Base-by-base conservation (phyloP, 768 basidiomycete genomes). In the Coprinopsis cinerea region DNA sequence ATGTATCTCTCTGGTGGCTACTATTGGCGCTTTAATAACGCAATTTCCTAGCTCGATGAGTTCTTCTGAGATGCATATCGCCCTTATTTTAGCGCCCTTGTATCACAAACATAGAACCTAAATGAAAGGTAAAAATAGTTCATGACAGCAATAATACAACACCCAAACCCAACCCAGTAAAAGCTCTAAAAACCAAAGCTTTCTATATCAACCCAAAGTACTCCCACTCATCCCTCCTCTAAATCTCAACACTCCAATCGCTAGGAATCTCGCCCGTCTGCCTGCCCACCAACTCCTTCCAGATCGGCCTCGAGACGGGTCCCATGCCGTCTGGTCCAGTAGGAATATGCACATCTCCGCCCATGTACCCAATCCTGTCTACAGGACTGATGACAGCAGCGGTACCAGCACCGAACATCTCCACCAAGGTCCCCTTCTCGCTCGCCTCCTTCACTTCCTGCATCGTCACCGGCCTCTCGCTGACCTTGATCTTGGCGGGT, bases 381-480 rank as follows among this genome's bases (percentile, higher is more conserved):
- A 86, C 78, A 2, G 85, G 77, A 24, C 76, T 83, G 47, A 92
- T 83, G 49, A 91, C 78, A 26, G 80, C 88, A 5, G 89, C 91
- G 0, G 86, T 89, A 62, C 94, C 93, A 26, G 88, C 78, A 40
- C 87, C 86, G 59, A 97, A 90, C 13, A 88, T 74, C 65, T 97
- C 94, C 18, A 84, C 73, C 9, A 97, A 74, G 11, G 66, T 71
- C 10, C 85, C 88, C n/a, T 77, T 66, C 49, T 75, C 58, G 7
- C 78, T 68, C 51, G 68, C 83, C 49, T 57, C 73, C 57, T 82
- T 76, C 40, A 92, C 76, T 62, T 91, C 89, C 35, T 68, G 69
- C 86, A 92, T 91, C 26, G 78, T 83, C 37, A 92, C 79, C 5
- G 77, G 69, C 7, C 88, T 78, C 59, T 92, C 89, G 1, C 76